Evolutionary conservation across 176 grass and related monocot species (phyloP), one percentile per base, ranked within the genome.

Genomic region (Eleusine coracana): DNA sequence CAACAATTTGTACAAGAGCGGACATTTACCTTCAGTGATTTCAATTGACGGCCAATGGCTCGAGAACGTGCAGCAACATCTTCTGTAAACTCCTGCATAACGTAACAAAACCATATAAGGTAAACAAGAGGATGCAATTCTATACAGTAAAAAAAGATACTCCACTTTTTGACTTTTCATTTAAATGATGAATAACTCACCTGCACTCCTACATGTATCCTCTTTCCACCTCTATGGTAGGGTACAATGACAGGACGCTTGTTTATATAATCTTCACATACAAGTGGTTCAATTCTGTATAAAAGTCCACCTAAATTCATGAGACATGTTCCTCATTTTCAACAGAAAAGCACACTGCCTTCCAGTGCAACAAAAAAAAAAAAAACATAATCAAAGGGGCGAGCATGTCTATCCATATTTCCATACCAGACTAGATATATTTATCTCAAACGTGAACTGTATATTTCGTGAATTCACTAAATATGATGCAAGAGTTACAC

Each of bases 231-330:
- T 89, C 91, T 91, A 89, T 99, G 93, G 79, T 99, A 99, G 31
- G 93, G 96, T 80, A 99, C 78, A 80, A 99, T 90, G 56, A 99
- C 87, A 54, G 93, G 96, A 36, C 89, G 89, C 68, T 84, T 93
- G 80, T 84, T 88, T 41, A 92, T 70, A 75, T 90, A 92, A 86
- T 99, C 96, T 83, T 99, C 91, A 85, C 96, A 99, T 71, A 96
- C 89, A 88, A 99, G 87, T 74, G 96, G 96, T 93, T 98, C 96
- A 74, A 98, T 76, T 93, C 96, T 99, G 90, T 86, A 92, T 84
- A 82, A 90, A 92, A 92, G 68, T 34, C 69, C 77, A 87, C 68
- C 62, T 85, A 91, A 74, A 87, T 85, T 94, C 84, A 94, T 89
- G 77, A 80, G 72, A 66, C 58, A 91, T 87, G 52, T 74, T 78